Evolutionary conservation across 164 flowering plant species (phyloP).

Genomic region (Vitis rotundifolia): DNA sequence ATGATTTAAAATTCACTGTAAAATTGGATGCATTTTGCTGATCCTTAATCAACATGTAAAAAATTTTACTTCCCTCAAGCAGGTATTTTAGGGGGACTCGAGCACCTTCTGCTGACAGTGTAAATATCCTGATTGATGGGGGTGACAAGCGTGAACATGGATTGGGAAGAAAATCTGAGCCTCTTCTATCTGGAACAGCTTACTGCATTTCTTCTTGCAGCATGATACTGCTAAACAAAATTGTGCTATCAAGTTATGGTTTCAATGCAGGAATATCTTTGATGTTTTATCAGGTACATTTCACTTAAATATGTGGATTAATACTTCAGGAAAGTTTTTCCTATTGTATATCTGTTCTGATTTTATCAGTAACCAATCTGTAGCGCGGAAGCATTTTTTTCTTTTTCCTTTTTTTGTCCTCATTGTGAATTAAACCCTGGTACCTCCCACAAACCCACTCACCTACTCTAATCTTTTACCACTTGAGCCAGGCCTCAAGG

Average conservation of each 20-base stretch:
- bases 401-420: too few species aligned
- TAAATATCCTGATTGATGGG: constrained; percentile 17
- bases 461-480: too few species aligned
- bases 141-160: constrained; percentile 44
- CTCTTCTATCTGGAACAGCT: constrained; percentile 72
- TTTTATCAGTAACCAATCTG: neutral
- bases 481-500: too few species aligned
- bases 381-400: too few species aligned
- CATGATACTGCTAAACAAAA: constrained; percentile 81
- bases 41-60: neutral
- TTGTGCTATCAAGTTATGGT: constrained; percentile 64
- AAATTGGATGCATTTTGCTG: neutral
- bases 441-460: too few species aligned
- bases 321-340: too few species aligned
- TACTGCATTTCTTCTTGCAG: constrained; percentile 87
- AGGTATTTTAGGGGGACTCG: constrained; percentile 36
- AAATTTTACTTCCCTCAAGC: neutral
- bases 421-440: too few species aligned
- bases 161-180: constrained; percentile 43
- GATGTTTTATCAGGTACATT: constrained; percentile 80
- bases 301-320: neutral
- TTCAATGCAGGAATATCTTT: constrained; percentile 81
- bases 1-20: neutral
- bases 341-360: neutral
- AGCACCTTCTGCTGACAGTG: constrained; percentile 17